Percentiles rank a stretch among this genome's conserved stretches.
These are phyloP conservation scores for Fusarium solani-melongenae DNA, from an alignment of 2,329 filamentous ascomycete species.

Conservation along the genomic window DNA sequence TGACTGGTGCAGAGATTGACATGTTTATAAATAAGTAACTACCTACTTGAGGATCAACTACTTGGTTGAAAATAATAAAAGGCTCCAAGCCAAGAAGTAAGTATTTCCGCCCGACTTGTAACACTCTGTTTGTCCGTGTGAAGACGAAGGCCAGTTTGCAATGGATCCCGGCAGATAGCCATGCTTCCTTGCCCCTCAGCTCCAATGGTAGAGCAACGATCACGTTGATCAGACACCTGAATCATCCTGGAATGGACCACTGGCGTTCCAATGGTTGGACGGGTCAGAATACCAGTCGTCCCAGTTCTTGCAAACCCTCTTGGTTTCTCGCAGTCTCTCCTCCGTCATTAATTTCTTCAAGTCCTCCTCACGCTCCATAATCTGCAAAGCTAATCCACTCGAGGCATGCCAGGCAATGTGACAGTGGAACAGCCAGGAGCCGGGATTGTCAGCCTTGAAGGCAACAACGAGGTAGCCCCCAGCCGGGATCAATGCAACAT, in stretches of 20 bases:
- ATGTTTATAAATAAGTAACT: neutral
- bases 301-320: slow-evolving; percentile 22
- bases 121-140: neutral
- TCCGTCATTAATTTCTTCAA: slow-evolving; percentile 12
- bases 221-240: neutral
- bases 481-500: slow-evolving; percentile 13
- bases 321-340: slow-evolving; percentile 17
- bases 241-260: neutral
- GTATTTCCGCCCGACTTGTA: neutral
- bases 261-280: neutral
- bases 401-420: slow-evolving; percentile 25
- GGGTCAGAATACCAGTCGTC: slow-evolving; percentile 12
- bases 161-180: neutral
- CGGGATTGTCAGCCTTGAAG: slow-evolving; percentile 15
- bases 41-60: neutral
- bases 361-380: slow-evolving; percentile 12
- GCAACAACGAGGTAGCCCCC: slow-evolving; percentile 20
- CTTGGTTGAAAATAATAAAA: neutral
- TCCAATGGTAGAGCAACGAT: neutral
- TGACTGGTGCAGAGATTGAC: too few species aligned
- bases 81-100: neutral
- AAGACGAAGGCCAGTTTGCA: neutral
- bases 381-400: slow-evolving; percentile 18
- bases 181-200: neutral
- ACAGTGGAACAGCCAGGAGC: slow-evolving; percentile 24